Conservation (phyloP, 805 yeast genomes). For the Starmera quercuum region DNA sequence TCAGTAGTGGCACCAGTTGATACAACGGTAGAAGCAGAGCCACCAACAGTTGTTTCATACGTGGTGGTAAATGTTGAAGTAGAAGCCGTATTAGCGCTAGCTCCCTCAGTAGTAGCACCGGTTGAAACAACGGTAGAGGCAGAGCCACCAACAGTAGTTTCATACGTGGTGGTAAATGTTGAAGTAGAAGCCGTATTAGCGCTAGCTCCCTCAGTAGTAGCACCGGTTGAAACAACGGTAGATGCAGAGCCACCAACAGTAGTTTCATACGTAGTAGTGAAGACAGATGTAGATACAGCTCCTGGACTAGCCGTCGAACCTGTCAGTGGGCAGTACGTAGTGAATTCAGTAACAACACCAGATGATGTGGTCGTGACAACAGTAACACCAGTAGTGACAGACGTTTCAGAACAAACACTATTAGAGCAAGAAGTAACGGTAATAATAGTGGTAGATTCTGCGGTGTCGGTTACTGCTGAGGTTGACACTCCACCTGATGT, state of each 20-base stretch:
- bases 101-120: background rate
- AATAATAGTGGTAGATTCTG: constrained; percentile 9
- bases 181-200: background rate
- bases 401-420: constrained; percentile 21
- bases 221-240: background rate
- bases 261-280: background rate
- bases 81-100: background rate
- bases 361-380: constrained; percentile 13
- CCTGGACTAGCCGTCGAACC: constrained; percentile 8
- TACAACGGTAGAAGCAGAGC: background rate
- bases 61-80: background rate
- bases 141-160: background rate
- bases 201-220: background rate
- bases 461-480: constrained; percentile 15
- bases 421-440: constrained; percentile 26
- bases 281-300: constrained; percentile 10
- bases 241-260: background rate
- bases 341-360: constrained; percentile 1
- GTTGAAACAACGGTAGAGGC: background rate
- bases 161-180: background rate
- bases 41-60: background rate
- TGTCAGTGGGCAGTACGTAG: background rate
- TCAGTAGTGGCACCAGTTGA: background rate
- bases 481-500: constrained; percentile 11
- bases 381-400: constrained; percentile 4